Percentiles rank a stretch among this genome's conserved stretches.
These are phyloP conservation scores for Fragilaria crotonensis DNA, from an alignment of 108 stramenopile species.

Conservation along the genomic window DNA sequence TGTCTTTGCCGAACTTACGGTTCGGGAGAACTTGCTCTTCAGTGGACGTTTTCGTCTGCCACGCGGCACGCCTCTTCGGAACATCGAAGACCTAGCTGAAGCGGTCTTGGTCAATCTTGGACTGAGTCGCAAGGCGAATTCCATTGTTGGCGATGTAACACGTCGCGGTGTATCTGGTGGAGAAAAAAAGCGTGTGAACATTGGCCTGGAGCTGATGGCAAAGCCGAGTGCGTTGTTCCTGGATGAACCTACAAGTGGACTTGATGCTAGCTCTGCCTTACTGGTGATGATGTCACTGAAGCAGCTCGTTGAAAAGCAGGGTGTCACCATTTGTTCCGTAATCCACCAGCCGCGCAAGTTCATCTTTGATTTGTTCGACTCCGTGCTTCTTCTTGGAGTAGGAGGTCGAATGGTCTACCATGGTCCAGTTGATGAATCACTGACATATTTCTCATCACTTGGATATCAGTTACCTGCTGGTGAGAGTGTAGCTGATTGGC, in stretches of 20 bases:
- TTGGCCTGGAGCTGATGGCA: constrained; percentile 59
- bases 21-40: constrained; percentile 54
- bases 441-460: no score
- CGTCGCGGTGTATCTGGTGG: constrained; percentile 50
- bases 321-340: constrained; percentile 53
- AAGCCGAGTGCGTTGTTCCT: constrained; percentile 27
- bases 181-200: constrained; percentile 59
- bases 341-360: constrained; percentile 84
- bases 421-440: no score
- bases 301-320: constrained; percentile 21
- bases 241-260: constrained; percentile 22
- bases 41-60: constrained; percentile 38
- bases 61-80: no score
- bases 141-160: constrained; percentile 57
- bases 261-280: constrained; percentile 40
- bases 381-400: constrained; percentile 58
- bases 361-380: constrained; percentile 75
- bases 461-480: constrained; percentile 25
- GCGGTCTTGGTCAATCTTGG: constrained; percentile 52
- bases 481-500: constrained; percentile 39
- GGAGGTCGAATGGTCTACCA: constrained; percentile 48
- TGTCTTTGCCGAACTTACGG: constrained; percentile 50
- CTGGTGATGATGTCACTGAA: constrained; percentile 41
- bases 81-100: constrained; percentile 46
- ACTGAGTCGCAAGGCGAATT: constrained; percentile 44